Evolutionary conservation across 2,329 filamentous ascomycete species (phyloP).

Genomic region (Exophiala lecanii-corni): DNA sequence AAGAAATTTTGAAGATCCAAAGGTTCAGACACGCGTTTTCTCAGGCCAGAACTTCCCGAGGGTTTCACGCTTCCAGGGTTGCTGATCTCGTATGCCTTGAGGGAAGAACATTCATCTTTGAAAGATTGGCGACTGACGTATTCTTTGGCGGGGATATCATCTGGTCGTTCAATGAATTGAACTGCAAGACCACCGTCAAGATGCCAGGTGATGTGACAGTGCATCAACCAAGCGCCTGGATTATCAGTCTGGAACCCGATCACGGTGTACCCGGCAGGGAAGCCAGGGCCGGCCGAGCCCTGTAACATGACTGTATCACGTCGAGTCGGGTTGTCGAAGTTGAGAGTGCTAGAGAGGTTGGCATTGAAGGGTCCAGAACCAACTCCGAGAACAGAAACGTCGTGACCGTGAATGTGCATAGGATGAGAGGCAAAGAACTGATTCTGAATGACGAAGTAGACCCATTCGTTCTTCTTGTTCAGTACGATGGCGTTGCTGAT

Average conservation of each 20-base stretch:
- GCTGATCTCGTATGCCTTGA: constrained; percentile 9
- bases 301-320: constrained; percentile 53
- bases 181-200: constrained; percentile 61
- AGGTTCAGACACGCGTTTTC: constrained; percentile 10
- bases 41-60: constrained; percentile 16
- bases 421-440: constrained; percentile 46
- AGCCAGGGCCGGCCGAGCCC: constrained; percentile 15
- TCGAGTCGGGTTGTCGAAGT: constrained; percentile 59
- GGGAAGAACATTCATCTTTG: constrained; percentile 20
- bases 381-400: constrained; percentile 60
- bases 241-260: constrained; percentile 47
- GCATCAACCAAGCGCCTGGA: constrained; percentile 63
- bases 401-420: constrained; percentile 68
- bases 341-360: constrained; percentile 51
- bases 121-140: constrained; percentile 17
- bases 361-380: constrained; percentile 40
- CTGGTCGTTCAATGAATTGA: constrained; percentile 32
- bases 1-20: constrained; percentile 7
- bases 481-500: constrained; percentile 22
- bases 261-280: constrained; percentile 54
- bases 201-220: constrained; percentile 80
- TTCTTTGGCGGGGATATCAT: constrained; percentile 13
- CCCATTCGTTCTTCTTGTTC: constrained; percentile 19
- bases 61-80: constrained; percentile 11
- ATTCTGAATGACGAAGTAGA: constrained; percentile 27